Base-by-base conservation (phyloP, 2,329 filamentous ascomycete species). In the Botryosphaeria agaves region DNA sequence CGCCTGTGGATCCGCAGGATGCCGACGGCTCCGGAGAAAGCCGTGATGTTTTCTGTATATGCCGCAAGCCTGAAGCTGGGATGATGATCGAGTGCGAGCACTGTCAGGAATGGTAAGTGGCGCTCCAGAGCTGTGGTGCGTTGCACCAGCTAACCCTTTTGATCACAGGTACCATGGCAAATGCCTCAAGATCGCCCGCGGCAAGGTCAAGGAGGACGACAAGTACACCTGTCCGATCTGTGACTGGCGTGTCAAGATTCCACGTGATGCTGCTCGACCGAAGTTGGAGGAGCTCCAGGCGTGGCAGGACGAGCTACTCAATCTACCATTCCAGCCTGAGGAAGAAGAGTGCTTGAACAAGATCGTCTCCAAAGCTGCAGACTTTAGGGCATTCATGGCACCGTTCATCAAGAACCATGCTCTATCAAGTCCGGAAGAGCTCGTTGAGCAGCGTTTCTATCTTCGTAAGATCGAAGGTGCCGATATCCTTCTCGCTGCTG, bases 71-170 rank as follows among this genome's bases (percentile, higher is more conserved):
- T 5, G 89, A 98, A 54, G 84, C 87, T 21, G 89, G 89, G 30
- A 91, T 95, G 78, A 98, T 98, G 89, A 95, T 98, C 44, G 89
- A 98, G 55, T 98, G 89, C 51, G 89, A 95, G 51, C 65, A 94
- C 23, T 98, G 89, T 54, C 87, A 94, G 46, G 89, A 98, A 59
- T 98, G 89, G 89, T 85, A 53, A 61, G 74, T 61, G 12, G 12
- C n/a, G n/a, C 7, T 14, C 17, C 23, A 14, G 14, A 26, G 26
- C 24, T 26, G 16, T 34, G 19, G 5, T n/a, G 6, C 21, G 7
- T 5, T 6, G 5, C 18, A 14, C n/a, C 8, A 11, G 7, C 35
- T 59, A 45, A 59, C 33, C n/a, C n/a, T 31, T 24, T n/a, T 12
- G 14, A 5, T 29, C 16, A 6, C 36, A 85, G 79, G 80, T 98